Base-by-base conservation (phyloP, 805 yeast species). In the Ogataea salicorniae region DNA sequence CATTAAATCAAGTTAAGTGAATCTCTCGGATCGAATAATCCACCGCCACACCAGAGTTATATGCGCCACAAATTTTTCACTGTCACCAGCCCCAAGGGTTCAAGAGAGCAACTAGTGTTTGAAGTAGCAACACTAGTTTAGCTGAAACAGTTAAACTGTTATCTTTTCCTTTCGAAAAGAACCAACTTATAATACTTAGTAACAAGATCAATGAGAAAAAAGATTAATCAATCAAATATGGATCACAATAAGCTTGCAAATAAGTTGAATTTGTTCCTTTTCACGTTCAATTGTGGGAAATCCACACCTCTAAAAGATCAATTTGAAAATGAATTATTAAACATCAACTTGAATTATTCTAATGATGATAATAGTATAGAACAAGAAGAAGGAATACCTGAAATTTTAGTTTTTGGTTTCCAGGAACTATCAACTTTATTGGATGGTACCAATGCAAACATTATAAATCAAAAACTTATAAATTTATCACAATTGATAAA, bases 211-310 rank as follows among this genome's bases (percentile, higher is more conserved):
- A 34, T 34, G n/a, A 15, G 36, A 34, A 34, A 34, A 15, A 15
- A 7, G 26, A 15, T 15, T 5, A 15, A 23, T 7, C 31, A 23
- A n/a, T 1, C 6, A 20, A 13, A 39, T 11, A 13, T 15, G 23
- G 34, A 34, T 23, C 8, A n/a, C 26, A 20, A 23, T 26, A 6
- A 29, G 6, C 39, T 29, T 6, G 2, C 31, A 16, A 26, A 36
- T 20, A 42, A 13, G n/a, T 20, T 46, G 8, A 47, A 52, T 5
- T 36, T 54, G 13, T 52, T 46, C 39, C 36, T 58, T 1, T 62
- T 71, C 48, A 81, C 88, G 0, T 79, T 76, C 63, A 83, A 83
- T 56, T 75, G 82, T 59, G 84, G 76, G 15, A 82, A 81, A 50
- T 56, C 48, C 17, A 58, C 66, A 5, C 69, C 80, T 22, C 58